Conservation (phyloP, 139 green algal species). For the Zygnema circumcarinatum region DNA sequence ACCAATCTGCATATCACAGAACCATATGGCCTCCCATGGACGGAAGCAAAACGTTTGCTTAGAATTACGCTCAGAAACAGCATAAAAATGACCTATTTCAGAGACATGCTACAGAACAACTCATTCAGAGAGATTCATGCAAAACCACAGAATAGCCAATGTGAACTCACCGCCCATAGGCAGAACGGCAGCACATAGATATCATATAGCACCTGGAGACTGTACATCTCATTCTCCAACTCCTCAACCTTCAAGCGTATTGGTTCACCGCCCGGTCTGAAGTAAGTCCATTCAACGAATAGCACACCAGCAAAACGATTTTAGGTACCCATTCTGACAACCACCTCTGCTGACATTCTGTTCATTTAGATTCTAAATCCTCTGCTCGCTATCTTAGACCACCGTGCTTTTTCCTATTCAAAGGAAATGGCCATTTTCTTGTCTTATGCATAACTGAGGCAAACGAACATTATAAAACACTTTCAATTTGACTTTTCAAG, state of each 20-base stretch:
- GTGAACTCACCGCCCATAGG: slow-evolving; percentile 48
- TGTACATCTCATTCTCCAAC: slow-evolving; percentile 41
- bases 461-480: no score
- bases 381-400: no score
- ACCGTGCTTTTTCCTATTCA: no score
- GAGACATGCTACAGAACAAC: slow-evolving; percentile 29
- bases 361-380: no score
- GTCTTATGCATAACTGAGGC: no score
- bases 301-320: not conserved
- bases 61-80: not conserved
- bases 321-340: not conserved
- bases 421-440: no score
- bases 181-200: slow-evolving; percentile 55
- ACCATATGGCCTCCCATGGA: not conserved
- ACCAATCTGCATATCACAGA: slow-evolving; percentile 1
- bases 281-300: not conserved
- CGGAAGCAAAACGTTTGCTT: no score
- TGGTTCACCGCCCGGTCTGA: not conserved
- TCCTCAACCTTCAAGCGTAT: slow-evolving; percentile 14
- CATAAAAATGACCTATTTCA: not conserved
- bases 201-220: slow-evolving; percentile 50
- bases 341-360: not conserved
- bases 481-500: no score
- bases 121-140: slow-evolving; percentile 21
- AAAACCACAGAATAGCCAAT: not conserved